Evolutionary conservation across 495 filamentous ascomycete genomes (phyloP).

Genomic region (Amphirosellinia nigrospora): DNA sequence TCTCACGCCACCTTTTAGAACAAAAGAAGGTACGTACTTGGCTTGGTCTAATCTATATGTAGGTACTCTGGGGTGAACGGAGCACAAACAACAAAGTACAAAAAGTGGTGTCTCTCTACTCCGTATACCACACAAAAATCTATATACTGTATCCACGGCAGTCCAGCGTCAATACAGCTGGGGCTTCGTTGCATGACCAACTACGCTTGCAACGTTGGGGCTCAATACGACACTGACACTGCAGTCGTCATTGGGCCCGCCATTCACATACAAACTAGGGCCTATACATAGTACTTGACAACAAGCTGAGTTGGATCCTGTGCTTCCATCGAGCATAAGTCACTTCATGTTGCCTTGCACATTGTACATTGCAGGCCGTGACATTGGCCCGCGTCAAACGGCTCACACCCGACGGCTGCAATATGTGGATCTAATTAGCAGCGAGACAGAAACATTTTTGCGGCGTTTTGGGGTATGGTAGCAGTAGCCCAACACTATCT

Average conservation of each 20-base stretch:
- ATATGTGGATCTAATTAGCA: neutral
- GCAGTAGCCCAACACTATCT: neutral
- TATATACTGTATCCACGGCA: neutral
- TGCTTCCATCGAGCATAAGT: neutral
- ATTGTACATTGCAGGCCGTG: neutral
- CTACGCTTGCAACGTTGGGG: slow-evolving; percentile 6
- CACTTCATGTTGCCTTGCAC: neutral
- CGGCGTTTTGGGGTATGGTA: neutral
- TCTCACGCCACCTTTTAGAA: neutral
- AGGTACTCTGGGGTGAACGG: neutral
- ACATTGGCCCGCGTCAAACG: slow-evolving; percentile 18
- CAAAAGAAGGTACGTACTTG: neutral
- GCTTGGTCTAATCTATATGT: neutral
- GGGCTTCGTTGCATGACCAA: slow-evolving; percentile 15
- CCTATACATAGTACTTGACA: neutral
- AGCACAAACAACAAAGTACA: no score
- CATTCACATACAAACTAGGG: neutral
- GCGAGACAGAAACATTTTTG: neutral
- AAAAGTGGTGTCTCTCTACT: neutral
- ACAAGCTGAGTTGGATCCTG: neutral
- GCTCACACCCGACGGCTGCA: slow-evolving; percentile 12
- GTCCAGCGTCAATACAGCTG: slow-evolving; percentile 3
- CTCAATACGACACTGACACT: neutral
- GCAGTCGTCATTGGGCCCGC: slow-evolving; percentile 1
- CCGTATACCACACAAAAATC: neutral